Conservation (phyloP, 345 rosid species). For the Rubroshorea leprosula region DNA sequence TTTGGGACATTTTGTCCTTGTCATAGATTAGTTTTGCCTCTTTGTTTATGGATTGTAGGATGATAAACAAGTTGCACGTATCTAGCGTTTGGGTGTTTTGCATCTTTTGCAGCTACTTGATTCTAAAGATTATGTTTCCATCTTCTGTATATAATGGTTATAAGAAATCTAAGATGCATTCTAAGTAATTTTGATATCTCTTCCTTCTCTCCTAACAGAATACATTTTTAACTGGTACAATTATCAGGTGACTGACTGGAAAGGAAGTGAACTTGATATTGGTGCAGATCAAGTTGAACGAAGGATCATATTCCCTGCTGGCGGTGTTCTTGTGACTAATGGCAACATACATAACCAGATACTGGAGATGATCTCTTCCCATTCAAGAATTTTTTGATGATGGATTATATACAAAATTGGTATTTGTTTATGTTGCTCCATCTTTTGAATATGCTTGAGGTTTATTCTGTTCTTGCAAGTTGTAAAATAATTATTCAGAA, state of each 20-base stretch:
- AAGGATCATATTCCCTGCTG: conserved; percentile 38
- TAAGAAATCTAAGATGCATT: neutral
- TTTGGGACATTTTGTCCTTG: too few species aligned
- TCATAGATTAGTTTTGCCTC: too few species aligned
- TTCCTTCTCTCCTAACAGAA: neutral
- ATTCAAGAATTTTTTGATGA: conserved; percentile 22
- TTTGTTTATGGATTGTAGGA: too few species aligned
- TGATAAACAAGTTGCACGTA: neutral
- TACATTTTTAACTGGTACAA: neutral
- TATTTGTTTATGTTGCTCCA: neutral
- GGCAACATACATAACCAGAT: conserved; percentile 36
- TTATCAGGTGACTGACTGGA: conserved; percentile 62
- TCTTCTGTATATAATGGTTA: neutral
- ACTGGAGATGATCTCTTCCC: conserved; percentile 36
- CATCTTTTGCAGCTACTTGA: neutral
- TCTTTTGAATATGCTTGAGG: too few species aligned
- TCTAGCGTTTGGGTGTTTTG: neutral
- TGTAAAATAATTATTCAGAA: neutral
- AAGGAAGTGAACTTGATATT: conserved; percentile 41
- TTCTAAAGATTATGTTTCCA: neutral
- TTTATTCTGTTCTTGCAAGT: neutral
- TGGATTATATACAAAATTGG: neutral
- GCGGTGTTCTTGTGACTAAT: conserved; percentile 53
- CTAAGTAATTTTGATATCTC: neutral
- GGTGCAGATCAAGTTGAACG: conserved; percentile 41